Percentiles rank a stretch among this genome's conserved stretches.
Conservation (phyloP, 179 eudicot species). For the Silene coronaria region DNA sequence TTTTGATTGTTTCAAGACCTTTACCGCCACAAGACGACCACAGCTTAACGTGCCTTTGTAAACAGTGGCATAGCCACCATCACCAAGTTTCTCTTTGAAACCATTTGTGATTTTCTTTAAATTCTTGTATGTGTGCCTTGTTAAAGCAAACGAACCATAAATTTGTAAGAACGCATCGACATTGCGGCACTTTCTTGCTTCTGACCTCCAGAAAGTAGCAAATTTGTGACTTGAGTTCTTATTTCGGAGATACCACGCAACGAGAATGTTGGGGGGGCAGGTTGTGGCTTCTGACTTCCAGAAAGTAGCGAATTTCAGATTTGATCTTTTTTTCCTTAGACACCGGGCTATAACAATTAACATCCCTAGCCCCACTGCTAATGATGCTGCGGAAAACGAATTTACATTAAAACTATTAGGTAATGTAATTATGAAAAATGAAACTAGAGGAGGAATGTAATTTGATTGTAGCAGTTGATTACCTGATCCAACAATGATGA, state of each 20-base stretch:
- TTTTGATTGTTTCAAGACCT: neutral
- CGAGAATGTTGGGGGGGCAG: too few species aligned
- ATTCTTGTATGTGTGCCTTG: conserved; percentile 3
- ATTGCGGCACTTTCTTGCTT: neutral
- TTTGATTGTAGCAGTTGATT: neutral
- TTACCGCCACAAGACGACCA: conserved; percentile 21
- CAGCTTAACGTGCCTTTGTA: conserved; percentile 23
- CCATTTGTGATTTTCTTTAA: conserved; percentile 23
- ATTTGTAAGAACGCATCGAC: neutral
- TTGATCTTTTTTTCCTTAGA: too few species aligned
- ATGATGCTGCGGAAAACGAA: too few species aligned
- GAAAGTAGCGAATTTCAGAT: too few species aligned
- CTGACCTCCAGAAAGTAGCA: neutral
- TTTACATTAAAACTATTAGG: neutral
- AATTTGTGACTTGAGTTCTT: neutral
- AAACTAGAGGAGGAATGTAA: too few species aligned
- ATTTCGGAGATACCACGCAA: neutral
- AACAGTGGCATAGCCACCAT: conserved; percentile 28
- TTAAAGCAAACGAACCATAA: conserved; percentile 6
- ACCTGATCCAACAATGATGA: conserved; percentile 1
- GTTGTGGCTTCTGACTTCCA: too few species aligned
- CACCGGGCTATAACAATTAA: too few species aligned
- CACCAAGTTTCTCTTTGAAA: conserved; percentile 26
- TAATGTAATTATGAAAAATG: neutral
- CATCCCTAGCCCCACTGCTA: too few species aligned